Percentiles rank a stretch among this genome's conserved stretches.
Conservation (phyloP, 768 basidiomycete genomes). For the Lactarius hatsudake region DNA sequence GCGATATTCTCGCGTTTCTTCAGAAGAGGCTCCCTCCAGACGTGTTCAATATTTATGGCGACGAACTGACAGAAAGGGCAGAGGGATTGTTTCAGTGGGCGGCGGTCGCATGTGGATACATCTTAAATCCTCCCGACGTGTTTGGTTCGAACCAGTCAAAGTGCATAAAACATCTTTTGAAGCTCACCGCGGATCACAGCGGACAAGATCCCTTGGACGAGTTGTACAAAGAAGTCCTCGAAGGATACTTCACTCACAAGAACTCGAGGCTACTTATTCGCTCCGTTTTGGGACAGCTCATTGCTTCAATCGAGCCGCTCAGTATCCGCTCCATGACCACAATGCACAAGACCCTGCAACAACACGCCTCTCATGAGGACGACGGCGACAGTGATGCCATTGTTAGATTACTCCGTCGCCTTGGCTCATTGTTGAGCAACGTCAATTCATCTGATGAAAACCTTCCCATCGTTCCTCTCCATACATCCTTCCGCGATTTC, state of each 20-base stretch:
- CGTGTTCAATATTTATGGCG: neutral
- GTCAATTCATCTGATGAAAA: neutral
- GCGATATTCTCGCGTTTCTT: neutral
- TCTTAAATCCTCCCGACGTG: neutral
- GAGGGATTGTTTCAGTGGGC: constrained; percentile 1
- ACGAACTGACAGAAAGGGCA: neutral
- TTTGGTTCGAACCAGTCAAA: neutral
- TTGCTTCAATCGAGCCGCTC: neutral
- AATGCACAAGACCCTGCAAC: neutral
- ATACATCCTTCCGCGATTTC: constrained; percentile 5
- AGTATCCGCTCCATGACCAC: neutral
- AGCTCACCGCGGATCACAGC: neutral
- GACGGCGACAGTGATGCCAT: neutral
- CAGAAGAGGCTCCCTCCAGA: neutral
- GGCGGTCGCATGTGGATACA: neutral
- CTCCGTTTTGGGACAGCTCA: neutral
- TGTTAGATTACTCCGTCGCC: neutral
- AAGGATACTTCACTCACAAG: neutral
- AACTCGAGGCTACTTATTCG: no score
- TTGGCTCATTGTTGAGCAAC: constrained; percentile 5
- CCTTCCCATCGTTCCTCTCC: neutral
- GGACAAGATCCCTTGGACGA: neutral
- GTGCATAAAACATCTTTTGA: neutral
- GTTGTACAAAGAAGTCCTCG: neutral
- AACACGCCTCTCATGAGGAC: no score